Base-by-base conservation (phyloP, 1,284 basidiomycete species). In the Kalmanozyma brasiliensis region DNA sequence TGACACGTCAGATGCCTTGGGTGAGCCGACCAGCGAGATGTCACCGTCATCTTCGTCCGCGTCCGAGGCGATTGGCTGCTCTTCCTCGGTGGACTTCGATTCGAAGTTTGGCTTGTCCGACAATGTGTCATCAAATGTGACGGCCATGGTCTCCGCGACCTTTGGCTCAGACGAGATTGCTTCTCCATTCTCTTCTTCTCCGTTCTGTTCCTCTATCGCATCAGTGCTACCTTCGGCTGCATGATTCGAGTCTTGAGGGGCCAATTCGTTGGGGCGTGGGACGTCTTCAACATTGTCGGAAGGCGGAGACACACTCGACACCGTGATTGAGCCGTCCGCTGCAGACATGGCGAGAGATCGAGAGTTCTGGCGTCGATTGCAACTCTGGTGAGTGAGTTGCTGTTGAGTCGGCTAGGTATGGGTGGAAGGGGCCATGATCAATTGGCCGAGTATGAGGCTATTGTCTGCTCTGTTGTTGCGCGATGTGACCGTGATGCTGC, bases 1-100 rank as follows among this genome's bases (percentile, higher is more conserved):
- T 16, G 38, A 13, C 13, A 16, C 29, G 9, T 35, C 20, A 2
- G 42, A 32, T 0, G 38, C 5, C n/a, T 36, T 49, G 9, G 53
- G 53, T 11, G 61, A 64, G n/a, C 44, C 36, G 5, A 44, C 49
- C 2, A 64, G 45, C 8, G 61, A 64, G 42, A 64, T 57, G 35
- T 65, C 62, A 24, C 55, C 62, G 16, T 49, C 47, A 8, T 65
- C 19, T 7, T 62, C 36, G 30, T 41, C 40, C 8, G 19, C 19
- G 6, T 53, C 36, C 17, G 47, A 37, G 14, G 46, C 34, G 7
- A 19, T 14, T 10, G 16, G 17, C 10, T 10, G n/a, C 23, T 38
- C 30, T 5, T 33, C 24, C 2, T 48, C 24, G 10, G 13, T 11
- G 17, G 47, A 17, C 6, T 37, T 19, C 34, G 9, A n/a, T 9